Evolutionary conservation across 2,329 filamentous ascomycete genomes (phyloP).

Genomic region (Nannizzia gypsea): DNA sequence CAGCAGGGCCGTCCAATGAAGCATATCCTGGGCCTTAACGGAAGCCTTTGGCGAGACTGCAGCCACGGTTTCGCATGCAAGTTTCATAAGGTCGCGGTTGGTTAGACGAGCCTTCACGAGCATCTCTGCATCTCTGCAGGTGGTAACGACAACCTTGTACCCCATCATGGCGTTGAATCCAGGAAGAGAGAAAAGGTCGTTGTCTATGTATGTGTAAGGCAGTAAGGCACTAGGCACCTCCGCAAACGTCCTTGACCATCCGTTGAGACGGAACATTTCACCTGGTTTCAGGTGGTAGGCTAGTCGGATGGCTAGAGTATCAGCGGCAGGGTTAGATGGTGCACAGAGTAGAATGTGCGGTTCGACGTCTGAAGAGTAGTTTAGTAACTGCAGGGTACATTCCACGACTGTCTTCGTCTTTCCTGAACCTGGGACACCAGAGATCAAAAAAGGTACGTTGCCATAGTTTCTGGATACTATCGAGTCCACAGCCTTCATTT

Average conservation of each 20-base stretch:
- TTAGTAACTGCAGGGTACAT: conserved; percentile 26
- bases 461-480: conserved; percentile 34
- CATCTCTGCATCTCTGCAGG: conserved; percentile 32
- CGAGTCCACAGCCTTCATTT: conserved; percentile 36
- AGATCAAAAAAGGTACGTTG: conserved; percentile 36
- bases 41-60: conserved; percentile 17
- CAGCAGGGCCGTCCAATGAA: conserved; percentile 36
- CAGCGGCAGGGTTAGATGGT: conserved; percentile 38
- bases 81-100: conserved; percentile 30
- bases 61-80: conserved; percentile 28
- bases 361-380: conserved; percentile 1
- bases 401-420: conserved; percentile 43
- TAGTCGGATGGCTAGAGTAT: conserved; percentile 33
- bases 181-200: conserved; percentile 33
- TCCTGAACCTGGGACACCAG: conserved; percentile 41
- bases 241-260: conserved; percentile 29
- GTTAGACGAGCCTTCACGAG: conserved; percentile 33
- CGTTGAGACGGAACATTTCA: conserved; percentile 34
- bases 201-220: conserved; percentile 29
- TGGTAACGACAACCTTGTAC: conserved; percentile 34
- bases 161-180: conserved; percentile 29
- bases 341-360: conserved; percentile 35
- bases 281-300: conserved; percentile 24
- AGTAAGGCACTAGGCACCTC: conserved; percentile 33
- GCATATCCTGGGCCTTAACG: conserved; percentile 12